Evolutionary conservation across 2,329 filamentous ascomycete species (phyloP), one percentile per base, ranked within the genome.

Genomic region (Paraphoma chrysanthemicola): DNA sequence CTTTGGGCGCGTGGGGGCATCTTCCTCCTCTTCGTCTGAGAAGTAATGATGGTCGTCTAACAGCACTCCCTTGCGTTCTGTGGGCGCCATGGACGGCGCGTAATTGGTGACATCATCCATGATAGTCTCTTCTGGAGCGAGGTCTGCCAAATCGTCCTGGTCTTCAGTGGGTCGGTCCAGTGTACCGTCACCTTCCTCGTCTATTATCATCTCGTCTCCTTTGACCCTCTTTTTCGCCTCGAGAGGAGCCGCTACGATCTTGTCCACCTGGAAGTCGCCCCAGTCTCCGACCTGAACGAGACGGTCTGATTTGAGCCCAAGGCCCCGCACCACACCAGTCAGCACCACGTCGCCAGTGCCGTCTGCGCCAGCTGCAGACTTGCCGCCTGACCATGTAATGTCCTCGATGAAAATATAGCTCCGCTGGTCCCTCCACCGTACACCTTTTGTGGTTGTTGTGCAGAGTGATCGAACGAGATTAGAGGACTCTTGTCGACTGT

Each of bases 41-140:
- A 98, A 99, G 77, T 99, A 99, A 74, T 98, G 94, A 75, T 99
- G 94, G 64, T 98, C 94, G 66, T 99, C 95, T 9, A 99, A 83
- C 41, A 99, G 81, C 1, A 99, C 95, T 62, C 94, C 95, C 78
- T 94, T 96, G 72, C 81, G 72, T 56, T 82, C 80, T 28, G 68
- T 85, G 64, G 58, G 81, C 73, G 67, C 83, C 54, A 79, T 79
- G 71, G 74, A 83, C 12, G 71, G 62, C 7, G 80, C 71, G 36
- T 77, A 77, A 33, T 77, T 77, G 18, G 86, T 85, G 18, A 87
- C 85, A 59, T 91, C 90, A 23, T 86, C 82, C 92, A 97, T 95
- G 56, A 86, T 82, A 3, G 88, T 85, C 69, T 94, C 92, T 73
- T 98, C 94, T 0, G 93, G 94, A 0, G 95, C 94, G 53, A 98